Conservation (phyloP, 164 flowering plant species). For the Akebia trifoliata region DNA sequence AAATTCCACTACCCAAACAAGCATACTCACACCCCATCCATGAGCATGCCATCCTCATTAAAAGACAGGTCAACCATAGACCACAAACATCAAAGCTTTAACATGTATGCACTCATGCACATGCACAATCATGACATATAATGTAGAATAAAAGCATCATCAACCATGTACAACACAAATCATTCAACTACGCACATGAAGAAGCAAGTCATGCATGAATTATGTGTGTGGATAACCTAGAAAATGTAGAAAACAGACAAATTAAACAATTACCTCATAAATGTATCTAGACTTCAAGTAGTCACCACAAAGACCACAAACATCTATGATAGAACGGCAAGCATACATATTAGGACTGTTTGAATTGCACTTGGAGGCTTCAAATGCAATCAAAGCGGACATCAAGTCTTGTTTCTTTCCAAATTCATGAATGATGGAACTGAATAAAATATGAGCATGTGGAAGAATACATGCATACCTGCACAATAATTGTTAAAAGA, state of each 20-base stretch:
- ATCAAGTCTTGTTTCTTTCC: conserved; percentile 71
- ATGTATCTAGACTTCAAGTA: conserved; percentile 59
- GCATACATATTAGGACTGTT: conserved; percentile 60
- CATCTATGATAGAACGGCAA: conserved; percentile 67
- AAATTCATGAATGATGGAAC: conserved; percentile 57
- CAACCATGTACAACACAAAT: background rate
- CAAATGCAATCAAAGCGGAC: conserved; percentile 68
- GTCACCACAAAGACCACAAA: conserved; percentile 77
- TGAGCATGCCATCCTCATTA: too few relatives aligned
- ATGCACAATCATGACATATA: background rate
- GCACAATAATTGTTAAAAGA: conserved; percentile 16
- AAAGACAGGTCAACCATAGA: too few relatives aligned
- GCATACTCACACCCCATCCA: too few relatives aligned
- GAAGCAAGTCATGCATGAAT: too few relatives aligned
- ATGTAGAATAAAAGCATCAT: background rate
- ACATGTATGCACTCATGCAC: background rate
- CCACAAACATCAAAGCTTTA: too few relatives aligned
- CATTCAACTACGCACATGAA: too few relatives aligned
- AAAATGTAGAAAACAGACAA: too few relatives aligned
- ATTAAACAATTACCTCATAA: conserved; percentile 57
- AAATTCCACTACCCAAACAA: too few relatives aligned
- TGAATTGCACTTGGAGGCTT: conserved; percentile 45
- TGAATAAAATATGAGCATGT: conserved; percentile 43
- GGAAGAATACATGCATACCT: conserved; percentile 68
- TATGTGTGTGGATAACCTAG: too few relatives aligned